Conservation (phyloP, 164 flowering plant species). For the Stephania yunnanensis region DNA sequence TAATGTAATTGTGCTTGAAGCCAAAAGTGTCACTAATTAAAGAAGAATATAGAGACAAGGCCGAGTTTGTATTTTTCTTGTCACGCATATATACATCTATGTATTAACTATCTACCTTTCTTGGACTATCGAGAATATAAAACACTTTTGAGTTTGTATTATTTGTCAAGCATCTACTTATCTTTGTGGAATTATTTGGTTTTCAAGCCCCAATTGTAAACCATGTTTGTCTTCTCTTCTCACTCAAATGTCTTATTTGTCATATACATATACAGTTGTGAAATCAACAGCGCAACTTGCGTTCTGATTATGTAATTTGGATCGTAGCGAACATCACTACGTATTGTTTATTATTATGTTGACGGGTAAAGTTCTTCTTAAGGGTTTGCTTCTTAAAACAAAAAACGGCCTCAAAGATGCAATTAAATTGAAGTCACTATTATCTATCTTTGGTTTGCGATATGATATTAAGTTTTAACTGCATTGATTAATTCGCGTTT, state of each 20-base stretch:
- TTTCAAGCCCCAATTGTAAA: background rate
- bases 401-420: too few relatives aligned
- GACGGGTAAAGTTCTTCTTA: too few relatives aligned
- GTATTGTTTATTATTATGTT: background rate
- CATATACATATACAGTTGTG: too few relatives aligned
- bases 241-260: background rate
- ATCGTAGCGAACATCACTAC: background rate
- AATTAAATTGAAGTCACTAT: too few relatives aligned
- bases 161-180: background rate
- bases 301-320: background rate
- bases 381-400: too few relatives aligned
- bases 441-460: too few relatives aligned
- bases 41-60: background rate
- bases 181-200: background rate
- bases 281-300: background rate
- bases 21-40: background rate
- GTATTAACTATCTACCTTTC: too few relatives aligned
- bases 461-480: too few relatives aligned
- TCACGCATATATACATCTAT: background rate
- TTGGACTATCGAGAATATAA: background rate
- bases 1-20: background rate
- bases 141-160: background rate
- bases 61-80: background rate
- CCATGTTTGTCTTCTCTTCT: background rate
- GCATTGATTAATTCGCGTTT: too few relatives aligned